A percentile compares a stretch with the other conserved stretches of the same genome.
Evolutionary conservation across 331 rosid genomes (phyloP).

Genomic region (Dryas integrifolia): DNA sequence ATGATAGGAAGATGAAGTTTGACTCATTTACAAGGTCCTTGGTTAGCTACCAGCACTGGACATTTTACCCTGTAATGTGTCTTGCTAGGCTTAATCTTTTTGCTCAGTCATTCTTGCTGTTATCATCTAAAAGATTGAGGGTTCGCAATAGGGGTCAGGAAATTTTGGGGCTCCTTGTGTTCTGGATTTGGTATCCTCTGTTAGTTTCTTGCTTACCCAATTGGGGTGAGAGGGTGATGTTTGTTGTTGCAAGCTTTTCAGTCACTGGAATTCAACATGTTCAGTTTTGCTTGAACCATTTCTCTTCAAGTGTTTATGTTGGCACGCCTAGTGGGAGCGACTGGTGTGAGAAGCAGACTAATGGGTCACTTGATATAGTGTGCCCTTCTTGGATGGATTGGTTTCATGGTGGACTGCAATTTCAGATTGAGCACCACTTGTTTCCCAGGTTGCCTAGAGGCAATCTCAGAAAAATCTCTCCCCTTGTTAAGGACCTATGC

Average conservation of each 20-base stretch:
- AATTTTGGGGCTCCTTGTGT: constrained; percentile 34
- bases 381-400: constrained; percentile 51
- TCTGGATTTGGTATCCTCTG: constrained; percentile 48
- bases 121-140: constrained; percentile 30
- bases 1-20: constrained; percentile 43
- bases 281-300: constrained; percentile 49
- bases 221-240: constrained; percentile 35
- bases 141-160: constrained; percentile 38
- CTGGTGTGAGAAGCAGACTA: constrained; percentile 47
- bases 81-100: constrained; percentile 59
- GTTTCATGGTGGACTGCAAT: constrained; percentile 52
- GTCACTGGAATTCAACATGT: constrained; percentile 49
- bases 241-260: constrained; percentile 33
- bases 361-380: constrained; percentile 34
- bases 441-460: constrained; percentile 37
- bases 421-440: constrained; percentile 47
- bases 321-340: constrained; percentile 37
- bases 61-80: constrained; percentile 49
- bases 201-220: constrained; percentile 38
- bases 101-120: constrained; percentile 52
- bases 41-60: constrained; percentile 47
- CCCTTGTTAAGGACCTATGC: constrained; percentile 40
- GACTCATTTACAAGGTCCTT: constrained; percentile 31
- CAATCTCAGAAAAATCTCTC: constrained; percentile 37
- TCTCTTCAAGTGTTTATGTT: constrained; percentile 38